These are phyloP conservation scores for Eimeria tenella DNA, from an alignment of 169 alveolate genomes.

Conservation along the genomic window DNA sequence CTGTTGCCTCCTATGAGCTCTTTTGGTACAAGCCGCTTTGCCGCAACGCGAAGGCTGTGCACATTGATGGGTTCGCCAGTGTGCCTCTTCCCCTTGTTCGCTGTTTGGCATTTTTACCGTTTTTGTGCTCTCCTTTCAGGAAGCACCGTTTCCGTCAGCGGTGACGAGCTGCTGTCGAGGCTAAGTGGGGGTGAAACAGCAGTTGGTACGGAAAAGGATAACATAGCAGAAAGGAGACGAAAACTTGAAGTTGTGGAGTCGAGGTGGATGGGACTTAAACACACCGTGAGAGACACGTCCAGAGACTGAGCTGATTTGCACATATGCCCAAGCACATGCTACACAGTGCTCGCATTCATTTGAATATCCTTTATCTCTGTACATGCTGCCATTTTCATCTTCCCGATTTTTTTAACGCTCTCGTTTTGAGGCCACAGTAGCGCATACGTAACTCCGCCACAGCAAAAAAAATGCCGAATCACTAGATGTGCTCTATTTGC, in stretches of 20 bases:
- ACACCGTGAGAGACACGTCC: conserved; percentile 16
- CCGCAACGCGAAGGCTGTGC: background rate
- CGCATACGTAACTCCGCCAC: too few relatives aligned
- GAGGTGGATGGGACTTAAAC: conserved; percentile 40
- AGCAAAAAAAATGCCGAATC: too few relatives aligned
- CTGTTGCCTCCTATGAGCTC: background rate
- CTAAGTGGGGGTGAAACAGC: background rate
- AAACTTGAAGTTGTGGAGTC: conserved; percentile 7
- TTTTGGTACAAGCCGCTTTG: background rate
- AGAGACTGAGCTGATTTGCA: background rate
- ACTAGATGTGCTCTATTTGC: too few relatives aligned
- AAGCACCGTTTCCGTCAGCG: conserved; percentile 18
- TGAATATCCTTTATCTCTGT: too few relatives aligned
- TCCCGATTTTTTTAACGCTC: too few relatives aligned
- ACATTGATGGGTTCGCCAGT: too few relatives aligned
- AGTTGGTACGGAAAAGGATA: background rate
- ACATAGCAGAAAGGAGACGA: background rate
- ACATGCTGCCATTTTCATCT: too few relatives aligned
- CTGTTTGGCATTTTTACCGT: background rate
- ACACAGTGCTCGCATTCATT: too few relatives aligned
- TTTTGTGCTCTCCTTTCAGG: background rate
- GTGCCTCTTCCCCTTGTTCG: background rate
- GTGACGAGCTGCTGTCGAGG: conserved; percentile 8
- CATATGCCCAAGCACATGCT: background rate
- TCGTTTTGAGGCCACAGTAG: too few relatives aligned